A percentile compares a stretch with the other conserved stretches of the same genome.
phyloP scores from a whole-genome alignment of 108 stramenopile genomes.

The Conticribra weissflogii region DNA sequence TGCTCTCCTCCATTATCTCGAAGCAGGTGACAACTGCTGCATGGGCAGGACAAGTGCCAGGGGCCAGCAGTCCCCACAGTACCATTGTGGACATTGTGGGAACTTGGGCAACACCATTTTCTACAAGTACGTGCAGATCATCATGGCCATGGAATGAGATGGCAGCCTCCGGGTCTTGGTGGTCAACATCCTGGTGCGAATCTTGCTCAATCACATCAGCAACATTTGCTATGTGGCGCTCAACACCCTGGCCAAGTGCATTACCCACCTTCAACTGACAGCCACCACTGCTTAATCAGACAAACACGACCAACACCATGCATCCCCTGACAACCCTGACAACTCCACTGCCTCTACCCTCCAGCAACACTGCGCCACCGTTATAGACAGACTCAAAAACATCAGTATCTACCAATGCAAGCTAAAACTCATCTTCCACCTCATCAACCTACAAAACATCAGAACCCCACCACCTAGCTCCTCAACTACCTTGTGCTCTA shows the following conservation, averaged over 20 bases:
- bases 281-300: too few species aligned
- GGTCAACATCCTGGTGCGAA: constrained; percentile 98
- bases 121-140: constrained; percentile 98
- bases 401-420: constrained; percentile 97
- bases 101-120: constrained; percentile 99
- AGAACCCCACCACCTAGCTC: constrained; percentile 89
- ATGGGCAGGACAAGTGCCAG: too few species aligned
- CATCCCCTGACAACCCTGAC: too few species aligned
- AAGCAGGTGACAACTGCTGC: too few species aligned
- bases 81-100: too few species aligned
- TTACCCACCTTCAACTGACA: constrained; percentile 56
- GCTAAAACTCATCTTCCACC: constrained; percentile 95
- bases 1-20: too few species aligned
- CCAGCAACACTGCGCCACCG: constrained; percentile 90
- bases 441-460: constrained; percentile 93
- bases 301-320: too few species aligned
- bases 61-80: too few species aligned
- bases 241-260: constrained; percentile 87
- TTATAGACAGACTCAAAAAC: constrained; percentile 98
- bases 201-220: constrained; percentile 97
- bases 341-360: constrained; percentile 84
- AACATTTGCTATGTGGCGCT: constrained; percentile 99
- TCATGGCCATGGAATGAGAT: constrained; percentile 96
- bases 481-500: constrained; percentile 98
- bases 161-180: constrained; percentile 95